Base-by-base conservation (phyloP, 78 protist species). In the Emiliania huxleyi region DNA sequence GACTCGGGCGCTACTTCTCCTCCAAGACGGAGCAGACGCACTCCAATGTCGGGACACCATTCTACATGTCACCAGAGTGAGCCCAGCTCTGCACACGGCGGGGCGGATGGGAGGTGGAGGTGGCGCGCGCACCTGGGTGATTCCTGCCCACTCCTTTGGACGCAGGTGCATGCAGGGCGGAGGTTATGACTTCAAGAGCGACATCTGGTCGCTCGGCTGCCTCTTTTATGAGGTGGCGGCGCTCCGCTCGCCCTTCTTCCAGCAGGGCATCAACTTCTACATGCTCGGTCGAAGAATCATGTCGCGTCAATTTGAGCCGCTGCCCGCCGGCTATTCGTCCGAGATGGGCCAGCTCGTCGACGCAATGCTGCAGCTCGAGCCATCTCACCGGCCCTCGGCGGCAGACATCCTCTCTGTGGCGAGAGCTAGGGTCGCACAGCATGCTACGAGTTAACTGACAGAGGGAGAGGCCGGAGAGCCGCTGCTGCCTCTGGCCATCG, bases 161-260 rank as follows among this genome's bases (percentile, higher is more conserved):
- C 62, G 62, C 62, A 52, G 3, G 91, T 52, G 73, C 56, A 52
- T 89, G 40, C 91, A 89, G 15, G 92, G 87, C 73, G 22, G 48
- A 26, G 88, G 75, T 22, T 91, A 91, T 44, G 87, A 49, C 42
- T 91, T 77, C 88, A 49, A 38, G 45, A 45, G 91, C 46, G 94
- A 92, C 81, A 81, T 92, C 23, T 92, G 94, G 94, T 35, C 73
- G 42, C 79, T 92, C 29, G 94, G 94, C 71, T 92, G 94, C 83
- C 43, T 92, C 19, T 62, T 92, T 26, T 92, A 92, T 62, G 94
- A 92, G 91, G 81, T 92, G 23, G 87, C 90, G n/a, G 69, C 69
- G 84, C 94, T 92, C 48, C 8, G 42, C 19, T 73, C 94, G 75
- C 94, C 94, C 44, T 92, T 92, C 90, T 89, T 22, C 49, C 0